Percentiles rank a stretch among this genome's conserved stretches.
Evolutionary conservation across 2,329 filamentous ascomycete genomes (phyloP).

Genomic region (Aureobasidium lini): DNA sequence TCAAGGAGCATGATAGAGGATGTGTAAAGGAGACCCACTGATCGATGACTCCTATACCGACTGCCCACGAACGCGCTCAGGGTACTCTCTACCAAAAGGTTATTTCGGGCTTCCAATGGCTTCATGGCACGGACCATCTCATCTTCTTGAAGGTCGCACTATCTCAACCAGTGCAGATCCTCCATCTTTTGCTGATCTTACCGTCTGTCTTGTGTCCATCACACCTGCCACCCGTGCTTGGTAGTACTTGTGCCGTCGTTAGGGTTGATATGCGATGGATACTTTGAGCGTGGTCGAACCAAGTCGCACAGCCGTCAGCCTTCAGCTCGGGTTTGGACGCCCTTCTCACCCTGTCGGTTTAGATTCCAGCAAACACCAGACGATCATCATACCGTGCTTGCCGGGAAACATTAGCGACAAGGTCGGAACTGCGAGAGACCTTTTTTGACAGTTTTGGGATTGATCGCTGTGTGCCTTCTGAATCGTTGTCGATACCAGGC

Average conservation of each 20-base stretch:
- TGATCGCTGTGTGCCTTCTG: too few species aligned
- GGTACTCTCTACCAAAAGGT: background rate
- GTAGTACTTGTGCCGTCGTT: background rate
- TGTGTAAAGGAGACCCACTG: background rate
- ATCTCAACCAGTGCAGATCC: background rate
- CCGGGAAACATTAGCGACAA: too few species aligned
- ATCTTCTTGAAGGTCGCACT: conserved; percentile 3
- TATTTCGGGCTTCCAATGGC: background rate
- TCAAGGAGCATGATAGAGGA: background rate
- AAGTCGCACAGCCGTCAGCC: too few species aligned
- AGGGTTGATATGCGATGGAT: background rate
- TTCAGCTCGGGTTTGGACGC: background rate
- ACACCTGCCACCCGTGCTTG: background rate
- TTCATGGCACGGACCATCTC: conserved; percentile 7
- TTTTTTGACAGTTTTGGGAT: too few species aligned
- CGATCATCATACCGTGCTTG: too few species aligned
- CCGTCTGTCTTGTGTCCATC: background rate
- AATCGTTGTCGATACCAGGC: too few species aligned
- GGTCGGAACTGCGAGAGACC: too few species aligned
- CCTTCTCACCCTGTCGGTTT: background rate
- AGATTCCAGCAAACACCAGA: background rate
- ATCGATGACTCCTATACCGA: background rate
- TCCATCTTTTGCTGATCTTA: background rate
- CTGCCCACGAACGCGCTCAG: background rate
- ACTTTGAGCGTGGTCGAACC: background rate